These are phyloP conservation scores for Amphichorda felina DNA, from an alignment of 2,329 filamentous ascomycete genomes.

Conservation along the genomic window DNA sequence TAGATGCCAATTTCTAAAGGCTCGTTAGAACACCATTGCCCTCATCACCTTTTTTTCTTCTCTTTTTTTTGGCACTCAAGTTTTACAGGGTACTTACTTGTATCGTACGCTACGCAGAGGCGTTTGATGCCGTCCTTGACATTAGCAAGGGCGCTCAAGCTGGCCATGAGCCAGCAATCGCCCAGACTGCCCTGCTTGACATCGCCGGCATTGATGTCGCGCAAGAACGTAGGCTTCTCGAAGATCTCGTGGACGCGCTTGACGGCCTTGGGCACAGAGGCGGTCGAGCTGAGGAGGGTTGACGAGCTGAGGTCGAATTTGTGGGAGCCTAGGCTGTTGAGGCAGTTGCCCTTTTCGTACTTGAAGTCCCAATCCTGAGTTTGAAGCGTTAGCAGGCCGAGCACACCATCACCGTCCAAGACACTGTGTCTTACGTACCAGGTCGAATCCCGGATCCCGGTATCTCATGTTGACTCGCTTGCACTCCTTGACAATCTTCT, in stretches of 20 bases:
- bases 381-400: slow-evolving; percentile 9
- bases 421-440: slow-evolving; percentile 29
- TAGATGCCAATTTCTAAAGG: slow-evolving; percentile 59
- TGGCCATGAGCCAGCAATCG: slow-evolving; percentile 78
- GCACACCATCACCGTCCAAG: neutral
- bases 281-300: slow-evolving; percentile 31
- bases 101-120: slow-evolving; percentile 65
- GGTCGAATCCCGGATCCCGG: slow-evolving; percentile 49
- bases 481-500: slow-evolving; percentile 54
- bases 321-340: slow-evolving; percentile 38
- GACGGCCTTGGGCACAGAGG: slow-evolving; percentile 56
- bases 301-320: slow-evolving; percentile 38
- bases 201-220: slow-evolving; percentile 56
- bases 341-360: slow-evolving; percentile 44
- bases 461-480: slow-evolving; percentile 69
- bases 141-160: slow-evolving; percentile 64
- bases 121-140: slow-evolving; percentile 58
- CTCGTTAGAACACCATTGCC: slow-evolving; percentile 8
- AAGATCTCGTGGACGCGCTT: slow-evolving; percentile 67
- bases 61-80: too few relatives aligned
- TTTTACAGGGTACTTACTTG: slow-evolving; percentile 25
- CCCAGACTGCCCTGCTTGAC: slow-evolving; percentile 67
- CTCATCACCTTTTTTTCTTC: too few relatives aligned
- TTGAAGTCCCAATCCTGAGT: slow-evolving; percentile 60
- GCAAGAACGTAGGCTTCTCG: slow-evolving; percentile 58